Conservation (phyloP, 73 alveolate genomes). For the Symbiodinium natans region DNA sequence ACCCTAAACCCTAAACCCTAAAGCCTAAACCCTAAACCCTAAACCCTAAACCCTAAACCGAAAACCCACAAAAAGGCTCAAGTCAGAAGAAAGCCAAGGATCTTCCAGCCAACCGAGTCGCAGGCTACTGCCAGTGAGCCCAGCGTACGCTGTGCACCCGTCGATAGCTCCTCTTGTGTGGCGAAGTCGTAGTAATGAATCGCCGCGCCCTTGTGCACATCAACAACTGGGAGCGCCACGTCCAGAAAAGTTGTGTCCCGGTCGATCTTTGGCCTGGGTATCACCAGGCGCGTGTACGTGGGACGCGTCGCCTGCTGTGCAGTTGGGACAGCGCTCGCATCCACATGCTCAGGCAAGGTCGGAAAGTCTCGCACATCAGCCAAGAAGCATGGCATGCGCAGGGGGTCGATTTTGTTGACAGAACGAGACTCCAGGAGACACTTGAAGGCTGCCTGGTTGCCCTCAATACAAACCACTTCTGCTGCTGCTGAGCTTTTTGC, state of each 20-base stretch:
- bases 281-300: neutral
- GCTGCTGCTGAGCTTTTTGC: neutral
- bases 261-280: neutral
- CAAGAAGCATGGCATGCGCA: neutral
- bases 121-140: neutral
- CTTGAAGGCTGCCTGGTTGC: neutral
- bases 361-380: neutral
- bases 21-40: neutral
- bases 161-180: neutral
- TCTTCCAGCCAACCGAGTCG: neutral
- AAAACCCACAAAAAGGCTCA: neutral
- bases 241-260: neutral
- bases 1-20: neutral
- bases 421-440: neutral
- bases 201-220: neutral
- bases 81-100: neutral
- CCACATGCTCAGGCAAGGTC: neutral
- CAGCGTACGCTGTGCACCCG: neutral
- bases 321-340: neutral
- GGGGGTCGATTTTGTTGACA: neutral
- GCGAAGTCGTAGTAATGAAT: conserved; percentile 5
- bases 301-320: neutral
- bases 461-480: neutral
- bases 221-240: neutral
- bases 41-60: neutral